Base-by-base conservation (phyloP, 192 early-diverging fungal species). In the Backusella australiensis region DNA sequence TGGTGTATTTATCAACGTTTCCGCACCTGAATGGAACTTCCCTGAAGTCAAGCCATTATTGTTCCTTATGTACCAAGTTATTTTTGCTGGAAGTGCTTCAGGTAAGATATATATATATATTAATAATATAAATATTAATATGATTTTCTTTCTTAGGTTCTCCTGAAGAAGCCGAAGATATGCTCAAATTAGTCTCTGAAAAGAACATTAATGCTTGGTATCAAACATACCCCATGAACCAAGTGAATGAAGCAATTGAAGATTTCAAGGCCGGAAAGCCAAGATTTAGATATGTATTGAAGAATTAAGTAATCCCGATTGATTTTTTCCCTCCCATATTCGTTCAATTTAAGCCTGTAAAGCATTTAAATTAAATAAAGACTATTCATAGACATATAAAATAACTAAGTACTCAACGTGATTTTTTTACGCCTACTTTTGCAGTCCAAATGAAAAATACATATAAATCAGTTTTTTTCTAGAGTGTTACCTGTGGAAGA, bases 171-270 rank as follows among this genome's bases (percentile, higher is more conserved):
- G 77, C 89, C 26, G 75, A 87, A 29, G 85, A 91, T 70, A 90
- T 90, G 75, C 78, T 93, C 23, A 84, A 86, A 46, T 85, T 91
- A 67, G 85, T 89, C 3, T 86, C 78, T 52, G 77, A 91, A 84
- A 81, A 87, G 42, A 78, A 86, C n/a, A 80, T 93, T 65, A 78
- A 77, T 29, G 83, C 89, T 0, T 83, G 83, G 72, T 85, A 92
- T 38, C 87, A 89, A 71, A 79, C 75, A 34, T 77, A 77, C 39
- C 85, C 90, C 8, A 91, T 94, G 85, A 85, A 76, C 34, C 78
- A 92, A 34, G 81, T 85, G 71, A 91, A 92, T 72, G 85, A 87
- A 42, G 94, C 89, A n/a, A 75, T 93, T 39, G 79, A 87, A 79
- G 85, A 77, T 42, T 39, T 39, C 11, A 39, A 39, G 38, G 38